Conservation (phyloP, 2,329 filamentous ascomycete genomes). For the Diaporthe humulicola region DNA sequence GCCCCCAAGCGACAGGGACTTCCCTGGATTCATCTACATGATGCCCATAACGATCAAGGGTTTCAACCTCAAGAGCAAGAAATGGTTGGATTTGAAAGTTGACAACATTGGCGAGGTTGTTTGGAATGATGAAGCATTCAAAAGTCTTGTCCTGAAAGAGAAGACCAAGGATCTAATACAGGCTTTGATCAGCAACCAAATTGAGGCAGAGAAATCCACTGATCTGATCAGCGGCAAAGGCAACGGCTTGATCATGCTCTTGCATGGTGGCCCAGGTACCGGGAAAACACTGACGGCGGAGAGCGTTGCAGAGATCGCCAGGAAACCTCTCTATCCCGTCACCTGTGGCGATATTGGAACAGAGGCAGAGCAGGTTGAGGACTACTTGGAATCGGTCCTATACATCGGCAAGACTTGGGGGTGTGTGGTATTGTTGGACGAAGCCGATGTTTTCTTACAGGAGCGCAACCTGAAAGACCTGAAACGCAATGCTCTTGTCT, state of each 20-base stretch:
- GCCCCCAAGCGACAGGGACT: no score
- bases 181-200: constrained; percentile 45
- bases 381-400: constrained; percentile 48
- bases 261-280: constrained; percentile 52
- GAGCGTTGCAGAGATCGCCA: constrained; percentile 51
- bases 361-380: constrained; percentile 46
- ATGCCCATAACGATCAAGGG: no score
- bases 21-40: no score
- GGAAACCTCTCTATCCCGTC: constrained; percentile 52
- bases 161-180: constrained; percentile 46
- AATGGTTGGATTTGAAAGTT: constrained; percentile 40
- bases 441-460: constrained; percentile 55
- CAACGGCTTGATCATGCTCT: constrained; percentile 51
- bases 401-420: constrained; percentile 43
- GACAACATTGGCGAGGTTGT: constrained; percentile 41
- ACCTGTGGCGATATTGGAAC: constrained; percentile 54
- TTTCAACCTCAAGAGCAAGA: no score
- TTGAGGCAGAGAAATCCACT: not conserved
- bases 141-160: constrained; percentile 41
- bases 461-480: constrained; percentile 49
- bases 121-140: constrained; percentile 43
- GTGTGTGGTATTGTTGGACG: constrained; percentile 50
- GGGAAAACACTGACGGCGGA: constrained; percentile 54
- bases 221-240: constrained; percentile 44
- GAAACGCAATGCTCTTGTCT: constrained; percentile 52